Percentiles rank a stretch among this genome's conserved stretches.
These are phyloP conservation scores for Kockiozyma suomiensis DNA, from an alignment of 805 yeast species.

Conservation along the genomic window DNA sequence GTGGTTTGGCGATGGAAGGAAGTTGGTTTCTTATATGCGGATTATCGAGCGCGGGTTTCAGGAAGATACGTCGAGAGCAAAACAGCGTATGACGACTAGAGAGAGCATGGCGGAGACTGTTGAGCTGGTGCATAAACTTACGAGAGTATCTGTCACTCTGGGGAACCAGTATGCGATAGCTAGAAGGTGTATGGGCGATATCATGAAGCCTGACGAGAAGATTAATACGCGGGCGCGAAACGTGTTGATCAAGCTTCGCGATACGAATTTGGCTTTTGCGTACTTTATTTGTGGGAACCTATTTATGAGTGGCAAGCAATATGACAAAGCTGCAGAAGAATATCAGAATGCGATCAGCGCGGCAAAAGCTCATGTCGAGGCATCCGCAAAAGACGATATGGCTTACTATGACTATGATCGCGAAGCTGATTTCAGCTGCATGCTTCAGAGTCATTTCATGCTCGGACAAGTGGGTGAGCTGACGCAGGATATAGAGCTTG, in stretches of 20 bases:
- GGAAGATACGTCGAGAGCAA: conserved; percentile 9
- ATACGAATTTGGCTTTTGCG: conserved; percentile 25
- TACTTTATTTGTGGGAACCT: conserved; percentile 16
- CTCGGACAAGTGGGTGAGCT: conserved; percentile 17
- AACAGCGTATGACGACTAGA: not conserved
- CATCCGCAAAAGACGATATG: conserved; percentile 6
- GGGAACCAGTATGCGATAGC: conserved; percentile 7
- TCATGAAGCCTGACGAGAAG: not conserved
- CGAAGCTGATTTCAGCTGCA: conserved; percentile 22
- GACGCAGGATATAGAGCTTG: conserved; percentile 4
- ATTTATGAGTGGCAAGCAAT: not conserved
- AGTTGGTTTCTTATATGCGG: conserved; percentile 16
- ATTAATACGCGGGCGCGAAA: conserved; percentile 4
- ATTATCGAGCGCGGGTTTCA: conserved; percentile 18
- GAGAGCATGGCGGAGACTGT: not conserved
- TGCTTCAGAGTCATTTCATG: conserved; percentile 16
- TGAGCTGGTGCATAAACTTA: not conserved
- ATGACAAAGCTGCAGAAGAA: conserved; percentile 7
- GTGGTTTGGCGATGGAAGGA: conserved; percentile 22
- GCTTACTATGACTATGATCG: conserved; percentile 28
- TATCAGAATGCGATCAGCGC: conserved; percentile 16
- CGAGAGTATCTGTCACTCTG: not conserved
- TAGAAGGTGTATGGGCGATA: not conserved
- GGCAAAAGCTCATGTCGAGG: conserved; percentile 26
- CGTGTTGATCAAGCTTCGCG: conserved; percentile 9